Conservation (phyloP, 164 flowering plant species). For the Nymphaea colorata region DNA sequence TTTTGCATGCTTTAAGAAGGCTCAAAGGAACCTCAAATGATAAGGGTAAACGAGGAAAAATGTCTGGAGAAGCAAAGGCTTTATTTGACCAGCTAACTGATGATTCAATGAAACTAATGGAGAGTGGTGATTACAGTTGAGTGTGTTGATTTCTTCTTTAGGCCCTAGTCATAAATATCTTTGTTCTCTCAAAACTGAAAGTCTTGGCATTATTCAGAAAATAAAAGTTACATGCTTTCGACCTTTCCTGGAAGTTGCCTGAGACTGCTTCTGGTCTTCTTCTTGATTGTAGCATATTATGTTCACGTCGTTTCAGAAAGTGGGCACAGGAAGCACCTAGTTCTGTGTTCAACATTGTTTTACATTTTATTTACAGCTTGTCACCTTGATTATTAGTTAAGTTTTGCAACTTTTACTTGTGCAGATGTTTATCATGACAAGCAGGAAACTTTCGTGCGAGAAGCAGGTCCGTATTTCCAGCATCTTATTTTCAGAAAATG, state of each 20-base stretch:
- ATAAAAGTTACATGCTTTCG: no score
- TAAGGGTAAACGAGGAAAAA: constrained; percentile 50
- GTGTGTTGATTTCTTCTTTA: constrained; percentile 9
- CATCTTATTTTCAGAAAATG: neutral
- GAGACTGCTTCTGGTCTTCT: neutral
- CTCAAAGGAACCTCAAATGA: constrained; percentile 62
- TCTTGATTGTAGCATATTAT: neutral
- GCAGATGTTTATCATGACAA: constrained; percentile 87
- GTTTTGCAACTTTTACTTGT: constrained; percentile 1
- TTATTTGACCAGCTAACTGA: constrained; percentile 93
- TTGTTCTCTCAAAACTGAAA: neutral
- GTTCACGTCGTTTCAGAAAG: neutral
- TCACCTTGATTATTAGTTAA: neutral
- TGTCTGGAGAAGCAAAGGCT: constrained; percentile 69
- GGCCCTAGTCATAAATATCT: neutral
- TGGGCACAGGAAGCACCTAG: neutral
- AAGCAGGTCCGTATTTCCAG: constrained; percentile 53
- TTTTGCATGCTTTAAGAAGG: constrained; percentile 79
- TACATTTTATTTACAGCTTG: neutral
- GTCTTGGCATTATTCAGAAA: neutral
- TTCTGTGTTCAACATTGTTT: neutral
- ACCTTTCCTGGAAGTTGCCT: no score
- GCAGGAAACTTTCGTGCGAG: constrained; percentile 67
- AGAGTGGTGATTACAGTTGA: constrained; percentile 84
- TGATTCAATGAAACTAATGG: constrained; percentile 82